Percentiles rank a stretch among this genome's conserved stretches.
Conservation (phyloP, 2,329 filamentous ascomycete species). For the Stagonosporopsis tanaceti region DNA sequence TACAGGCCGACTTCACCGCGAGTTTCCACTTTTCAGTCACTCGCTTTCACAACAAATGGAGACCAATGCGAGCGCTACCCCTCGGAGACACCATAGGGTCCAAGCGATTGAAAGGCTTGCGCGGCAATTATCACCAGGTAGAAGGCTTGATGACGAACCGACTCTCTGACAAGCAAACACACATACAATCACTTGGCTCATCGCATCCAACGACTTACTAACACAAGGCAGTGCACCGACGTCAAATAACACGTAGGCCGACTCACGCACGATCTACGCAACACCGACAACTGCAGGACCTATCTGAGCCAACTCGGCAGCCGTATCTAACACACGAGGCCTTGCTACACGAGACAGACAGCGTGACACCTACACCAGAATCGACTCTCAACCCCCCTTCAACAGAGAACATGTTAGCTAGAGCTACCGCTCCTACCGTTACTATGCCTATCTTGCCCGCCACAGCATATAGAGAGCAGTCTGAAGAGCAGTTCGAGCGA, state of each 20-base stretch:
- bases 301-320: not conserved
- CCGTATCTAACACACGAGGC: not conserved
- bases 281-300: not conserved
- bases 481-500: slow-evolving; percentile 19
- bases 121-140: slow-evolving; percentile 8
- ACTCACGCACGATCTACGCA: not conserved
- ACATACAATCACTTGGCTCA: not conserved
- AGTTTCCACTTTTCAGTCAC: not conserved
- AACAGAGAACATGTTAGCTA: not conserved
- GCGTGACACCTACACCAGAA: too few relatives aligned
- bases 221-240: not conserved
- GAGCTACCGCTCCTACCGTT: not conserved
- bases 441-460: slow-evolving; percentile 20
- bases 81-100: not conserved
- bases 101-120: slow-evolving; percentile 1
- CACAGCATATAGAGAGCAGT: slow-evolving; percentile 30
- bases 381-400: not conserved
- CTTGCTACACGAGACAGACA: too few relatives aligned
- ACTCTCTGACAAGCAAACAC: not conserved
- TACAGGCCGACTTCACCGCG: not conserved
- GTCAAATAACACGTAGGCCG: not conserved
- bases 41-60: not conserved
- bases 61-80: not conserved
- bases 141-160: not conserved
- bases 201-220: not conserved